phyloP scores from a whole-genome alignment of 2,329 filamentous ascomycete genomes.

The Sarocladium strictum region DNA sequence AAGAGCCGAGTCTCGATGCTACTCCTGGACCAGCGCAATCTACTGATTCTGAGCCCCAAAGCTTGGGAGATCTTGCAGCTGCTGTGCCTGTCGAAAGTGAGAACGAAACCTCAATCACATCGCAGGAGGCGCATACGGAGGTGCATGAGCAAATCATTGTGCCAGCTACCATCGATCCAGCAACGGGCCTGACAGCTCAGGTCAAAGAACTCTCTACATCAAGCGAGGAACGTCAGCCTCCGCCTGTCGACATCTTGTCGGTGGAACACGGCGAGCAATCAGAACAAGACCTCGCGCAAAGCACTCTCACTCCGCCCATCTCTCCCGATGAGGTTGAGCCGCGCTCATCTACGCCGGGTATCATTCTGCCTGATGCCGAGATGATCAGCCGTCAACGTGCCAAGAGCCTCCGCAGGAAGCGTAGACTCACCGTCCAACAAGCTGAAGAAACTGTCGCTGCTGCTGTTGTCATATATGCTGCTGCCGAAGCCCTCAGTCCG shows the following conservation, averaged over 20 bases:
- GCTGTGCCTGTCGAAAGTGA: neutral
- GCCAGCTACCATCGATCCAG: too few species aligned
- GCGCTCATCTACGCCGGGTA: conserved; percentile 37
- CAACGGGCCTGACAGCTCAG: too few species aligned
- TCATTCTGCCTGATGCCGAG: conserved; percentile 37
- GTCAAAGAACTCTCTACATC: too few species aligned
- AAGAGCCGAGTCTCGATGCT: neutral
- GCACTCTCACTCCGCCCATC: neutral
- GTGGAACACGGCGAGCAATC: neutral
- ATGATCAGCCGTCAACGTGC: conserved; percentile 33
- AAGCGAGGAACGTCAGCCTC: neutral
- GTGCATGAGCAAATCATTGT: too few species aligned
- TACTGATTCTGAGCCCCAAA: neutral
- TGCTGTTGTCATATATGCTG: conserved; percentile 48
- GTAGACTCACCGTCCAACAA: conserved; percentile 36
- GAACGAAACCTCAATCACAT: neutral
- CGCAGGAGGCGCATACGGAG: neutral
- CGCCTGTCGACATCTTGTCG: neutral
- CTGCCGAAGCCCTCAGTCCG: conserved; percentile 41
- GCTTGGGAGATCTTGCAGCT: neutral
- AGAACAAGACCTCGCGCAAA: neutral
- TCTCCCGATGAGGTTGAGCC: conserved; percentile 14
- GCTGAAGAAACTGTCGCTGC: conserved; percentile 49
- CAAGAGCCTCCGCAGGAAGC: conserved; percentile 38
- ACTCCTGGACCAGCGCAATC: neutral